phyloP scores from a whole-genome alignment of 345 rosid species.

The Citrus sp. region DNA sequence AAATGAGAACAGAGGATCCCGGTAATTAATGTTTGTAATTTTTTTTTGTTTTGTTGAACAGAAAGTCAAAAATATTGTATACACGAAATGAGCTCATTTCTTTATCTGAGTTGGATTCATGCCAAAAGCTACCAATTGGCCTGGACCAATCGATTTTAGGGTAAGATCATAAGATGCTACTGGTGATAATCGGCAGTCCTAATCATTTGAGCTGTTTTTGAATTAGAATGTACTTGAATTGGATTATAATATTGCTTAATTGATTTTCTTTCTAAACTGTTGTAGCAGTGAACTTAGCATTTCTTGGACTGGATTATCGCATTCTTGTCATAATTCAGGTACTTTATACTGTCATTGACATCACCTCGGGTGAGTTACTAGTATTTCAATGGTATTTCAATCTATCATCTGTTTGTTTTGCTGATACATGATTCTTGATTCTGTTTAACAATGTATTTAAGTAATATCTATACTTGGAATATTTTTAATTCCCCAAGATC shows the following conservation, averaged over 20 bases:
- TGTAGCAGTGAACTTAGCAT: slow-evolving; percentile 24
- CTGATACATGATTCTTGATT: background rate
- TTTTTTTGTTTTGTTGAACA: slow-evolving; percentile 9
- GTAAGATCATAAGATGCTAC: slow-evolving; percentile 27
- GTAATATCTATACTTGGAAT: background rate
- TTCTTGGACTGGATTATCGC: slow-evolving; percentile 5
- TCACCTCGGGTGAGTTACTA: background rate
- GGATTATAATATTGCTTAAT: background rate
- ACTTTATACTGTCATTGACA: background rate
- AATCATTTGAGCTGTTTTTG: background rate
- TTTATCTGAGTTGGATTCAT: slow-evolving; percentile 30
- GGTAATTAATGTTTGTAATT: background rate
- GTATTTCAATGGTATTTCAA: background rate
- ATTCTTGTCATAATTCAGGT: slow-evolving; percentile 20
- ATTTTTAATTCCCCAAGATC: background rate
- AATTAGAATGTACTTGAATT: background rate
- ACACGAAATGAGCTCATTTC: slow-evolving; percentile 39
- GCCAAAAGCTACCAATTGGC: slow-evolving; percentile 36
- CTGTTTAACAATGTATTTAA: background rate
- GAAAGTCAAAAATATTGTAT: slow-evolving; percentile 29
- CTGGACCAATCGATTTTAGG: slow-evolving; percentile 32
- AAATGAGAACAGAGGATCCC: slow-evolving; percentile 3
- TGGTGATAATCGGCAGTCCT: background rate
- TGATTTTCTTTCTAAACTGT: background rate
- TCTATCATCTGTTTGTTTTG: background rate